Evolutionary conservation across 1,139 yeast species (phyloP).

Genomic region (Groenewaldozyma sp.): DNA sequence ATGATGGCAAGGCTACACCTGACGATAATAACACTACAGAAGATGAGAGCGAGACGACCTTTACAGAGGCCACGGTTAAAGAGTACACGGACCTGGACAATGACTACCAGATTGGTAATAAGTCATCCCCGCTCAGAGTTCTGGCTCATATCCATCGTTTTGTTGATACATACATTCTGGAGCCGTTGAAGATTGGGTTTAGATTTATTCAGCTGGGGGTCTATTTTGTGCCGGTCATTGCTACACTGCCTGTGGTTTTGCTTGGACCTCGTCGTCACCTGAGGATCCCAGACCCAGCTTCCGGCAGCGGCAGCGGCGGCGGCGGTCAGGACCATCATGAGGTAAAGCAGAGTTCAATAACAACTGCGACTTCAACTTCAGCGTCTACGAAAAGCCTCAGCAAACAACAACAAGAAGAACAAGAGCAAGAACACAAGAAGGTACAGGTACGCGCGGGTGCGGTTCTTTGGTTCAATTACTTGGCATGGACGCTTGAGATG

Average conservation of each 20-base stretch:
- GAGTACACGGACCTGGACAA: too few species aligned
- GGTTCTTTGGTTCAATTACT: slow-evolving; percentile 56
- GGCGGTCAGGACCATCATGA: neutral
- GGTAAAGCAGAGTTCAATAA: neutral
- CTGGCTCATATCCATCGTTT: neutral
- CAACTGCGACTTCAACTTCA: too few species aligned
- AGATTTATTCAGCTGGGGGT: slow-evolving; percentile 60
- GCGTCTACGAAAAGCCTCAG: too few species aligned
- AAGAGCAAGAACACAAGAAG: too few species aligned
- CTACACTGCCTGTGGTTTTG: slow-evolving; percentile 55
- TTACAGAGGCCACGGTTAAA: too few species aligned
- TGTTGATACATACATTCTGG: slow-evolving; percentile 33
- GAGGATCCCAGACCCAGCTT: neutral
- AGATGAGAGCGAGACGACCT: too few species aligned
- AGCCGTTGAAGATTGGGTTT: slow-evolving; percentile 58
- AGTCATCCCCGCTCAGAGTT: neutral
- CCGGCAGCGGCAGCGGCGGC: too few species aligned
- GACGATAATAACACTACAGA: too few species aligned
- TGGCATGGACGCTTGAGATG: slow-evolving; percentile 61
- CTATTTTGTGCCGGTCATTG: slow-evolving; percentile 62
- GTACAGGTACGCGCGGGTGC: slow-evolving; percentile 45
- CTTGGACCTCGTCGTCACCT: slow-evolving; percentile 38
- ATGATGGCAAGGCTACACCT: too few species aligned
- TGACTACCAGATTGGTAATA: too few species aligned
- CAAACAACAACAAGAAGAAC: too few species aligned